Evolutionary conservation across 495 filamentous ascomycete species (phyloP), one percentile per base, ranked within the genome.

Genomic region (Corynascus novoguineensis): DNA sequence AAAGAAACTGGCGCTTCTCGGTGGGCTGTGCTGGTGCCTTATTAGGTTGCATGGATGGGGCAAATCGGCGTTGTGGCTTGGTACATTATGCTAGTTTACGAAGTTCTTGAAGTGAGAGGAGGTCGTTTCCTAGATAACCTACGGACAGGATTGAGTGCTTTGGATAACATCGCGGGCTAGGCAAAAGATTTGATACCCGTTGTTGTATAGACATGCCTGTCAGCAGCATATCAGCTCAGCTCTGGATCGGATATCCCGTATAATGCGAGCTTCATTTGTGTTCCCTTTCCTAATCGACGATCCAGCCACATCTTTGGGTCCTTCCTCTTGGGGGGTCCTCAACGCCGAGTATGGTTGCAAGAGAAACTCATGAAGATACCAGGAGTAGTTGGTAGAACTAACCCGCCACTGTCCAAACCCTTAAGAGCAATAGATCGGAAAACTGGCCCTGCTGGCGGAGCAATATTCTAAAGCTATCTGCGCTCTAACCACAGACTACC

Each of bases 381-480:
- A 15, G 35, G 14, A 38, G 35, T 15, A 38, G 10, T n/a, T n/a
- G 17, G 35, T 15, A 2, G 35, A 38, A 38, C 8, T 5, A 38
- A 21, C 19, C 1, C 40, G 40, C 19, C 19, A 14, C 3, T 24
- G 7, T 24, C 21, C 19, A 14, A 21, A 24, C 5, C 5, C 31
- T 32, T 5, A 42, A 8, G 17, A 34, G 7, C 6, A 49, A 34
- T 32, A 4, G 41, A 17, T 17, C 10, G 19, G 15, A 17, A 5
- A 9, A 5, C 29, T 21, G 1, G 32, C 25, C 25, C 50, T 34
- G 40, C 35, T 53, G 25, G 25, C 22, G 32, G n/a, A 55, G 31
- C 44, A 32, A 22, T 28, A 37, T 31, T 55, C 52, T 45, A 46
- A 37, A 37, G 29, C 40, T 55, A 41, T 22, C 41, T 55, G 41